Base-by-base conservation (phyloP, 1,284 basidiomycete species). In the Afroboletus lepidellus region DNA sequence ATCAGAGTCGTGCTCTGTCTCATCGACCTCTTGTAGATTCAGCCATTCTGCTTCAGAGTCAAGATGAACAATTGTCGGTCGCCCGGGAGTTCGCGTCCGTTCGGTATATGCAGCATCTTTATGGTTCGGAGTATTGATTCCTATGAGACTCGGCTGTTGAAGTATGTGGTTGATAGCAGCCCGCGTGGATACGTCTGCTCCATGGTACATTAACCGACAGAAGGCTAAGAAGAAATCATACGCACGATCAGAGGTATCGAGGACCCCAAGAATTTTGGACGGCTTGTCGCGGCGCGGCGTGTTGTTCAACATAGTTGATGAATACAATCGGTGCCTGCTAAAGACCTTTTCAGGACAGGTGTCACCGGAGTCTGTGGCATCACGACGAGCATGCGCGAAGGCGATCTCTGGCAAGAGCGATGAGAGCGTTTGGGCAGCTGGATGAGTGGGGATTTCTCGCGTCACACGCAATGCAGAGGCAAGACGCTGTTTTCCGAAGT, bases 401-500 rank as follows among this genome's bases (percentile, higher is more conserved):
- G 55, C 41, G 41, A 66, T 63, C 38, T 63, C 61, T 20, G 56
- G 57, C 23, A 54, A 36, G 39, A 52, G 43, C 18, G 58, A 56
- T 15, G 60, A 48, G 37, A 53, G 41, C 4, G 45, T 41, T n/a
- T 50, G 33, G 20, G 29, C 36, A 12, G 37, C 48, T 3, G 45
- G 48, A 45, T 42, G 51, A 44, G 39, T n/a, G 21, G 18, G 45
- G n/a, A 41, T 51, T 36, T 52, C 57, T 38, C 52, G 58, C 7
- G 45, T 51, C 45, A 30, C 49, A 45, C 53, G 59, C n/a, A 66
- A 45, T 8, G 65, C 68, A 41, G 64, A 66, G 15, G 54, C 65
- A 27, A 70, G 59, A 41, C 67, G 69, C 32, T 69, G 65, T 36
- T 48, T 64, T 25, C 67, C 61, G 21, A 66, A 66, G 32, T 66